These are phyloP conservation scores for Carnegiea gigantea DNA, from an alignment of 179 eudicot genomes.

Conservation along the genomic window DNA sequence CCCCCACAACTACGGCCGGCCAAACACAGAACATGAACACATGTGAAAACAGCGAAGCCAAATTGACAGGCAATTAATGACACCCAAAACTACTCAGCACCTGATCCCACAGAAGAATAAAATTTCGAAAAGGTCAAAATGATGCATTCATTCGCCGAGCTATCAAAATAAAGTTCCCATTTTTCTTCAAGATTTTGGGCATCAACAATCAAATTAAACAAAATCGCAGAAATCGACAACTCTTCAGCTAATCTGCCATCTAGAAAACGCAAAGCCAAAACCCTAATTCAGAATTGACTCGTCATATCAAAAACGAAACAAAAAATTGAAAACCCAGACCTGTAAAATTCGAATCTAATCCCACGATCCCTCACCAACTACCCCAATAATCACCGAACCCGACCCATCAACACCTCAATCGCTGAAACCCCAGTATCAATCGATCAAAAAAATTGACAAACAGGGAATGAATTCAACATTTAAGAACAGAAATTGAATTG, in stretches of 20 bases:
- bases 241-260: conserved; percentile 11
- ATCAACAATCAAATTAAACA: conserved; percentile 1
- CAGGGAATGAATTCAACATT: background rate
- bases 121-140: background rate
- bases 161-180: conserved; percentile 19
- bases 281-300: conserved; percentile 8
- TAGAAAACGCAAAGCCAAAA: background rate
- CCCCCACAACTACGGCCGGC: background rate
- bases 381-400: conserved; percentile 4
- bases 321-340: conserved; percentile 24
- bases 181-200: background rate
- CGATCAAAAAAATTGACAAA: background rate
- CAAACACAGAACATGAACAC: conserved; percentile 4
- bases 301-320: background rate
- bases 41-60: background rate
- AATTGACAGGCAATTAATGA: conserved; percentile 7
- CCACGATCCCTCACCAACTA: background rate
- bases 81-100: background rate
- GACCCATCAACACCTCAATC: conserved; percentile 1
- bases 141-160: conserved; percentile 5
- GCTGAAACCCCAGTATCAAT: background rate
- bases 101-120: background rate
- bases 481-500: background rate
- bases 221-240: conserved; percentile 10
- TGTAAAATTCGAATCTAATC: conserved; percentile 16